Base-by-base conservation (phyloP, 2,329 filamentous ascomycete genomes). In the Penicillium sp. region DNA sequence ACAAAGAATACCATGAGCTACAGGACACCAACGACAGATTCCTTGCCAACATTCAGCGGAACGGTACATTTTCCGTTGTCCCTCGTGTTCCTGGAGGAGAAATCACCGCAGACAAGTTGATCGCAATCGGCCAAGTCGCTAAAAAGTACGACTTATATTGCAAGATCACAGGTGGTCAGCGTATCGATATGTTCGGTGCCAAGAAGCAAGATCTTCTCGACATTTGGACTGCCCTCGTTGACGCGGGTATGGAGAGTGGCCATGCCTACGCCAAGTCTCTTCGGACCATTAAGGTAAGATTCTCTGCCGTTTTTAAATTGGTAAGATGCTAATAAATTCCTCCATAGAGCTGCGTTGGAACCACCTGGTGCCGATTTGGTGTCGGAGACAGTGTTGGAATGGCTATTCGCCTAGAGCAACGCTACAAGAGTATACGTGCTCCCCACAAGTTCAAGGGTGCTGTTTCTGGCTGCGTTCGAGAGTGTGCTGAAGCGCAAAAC, bases 391-490 rank as follows among this genome's bases (percentile, higher is more conserved):
- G 90, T 75, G 93, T 97, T 0, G 93, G 93, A 11, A 91, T 97
- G 90, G 93, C 93, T 0, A 89, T 97, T 17, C 85, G 92, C 3
- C 79, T 96, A 0, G 93, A 97, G 77, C 91, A 96, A 79, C 87
- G 93, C 50, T 97, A 97, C 79, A 97, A 97, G 84, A 92, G 91
- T 71, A 90, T 97, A 62, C 87, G 93, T n/a, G 85, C 85, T 17
- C 93, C 93, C 8, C 93, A 97, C 76, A 97, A 97, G 82, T 86
- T 96, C 75, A 97, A 97, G 77, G 92, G 91, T 1, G 93, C 91
- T 59, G 92, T 97, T 0, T 93, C 90, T 58, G 93, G 93, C 13
- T 97, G 93, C 67, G 92, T 97, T n/a, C 85, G 93, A 58, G 93
- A 97, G 78, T 97, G 93, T 68, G 93, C 93, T 0, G 93, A 97